Conservation (phyloP, 768 basidiomycete genomes). For the Lactifluus pinguis region DNA sequence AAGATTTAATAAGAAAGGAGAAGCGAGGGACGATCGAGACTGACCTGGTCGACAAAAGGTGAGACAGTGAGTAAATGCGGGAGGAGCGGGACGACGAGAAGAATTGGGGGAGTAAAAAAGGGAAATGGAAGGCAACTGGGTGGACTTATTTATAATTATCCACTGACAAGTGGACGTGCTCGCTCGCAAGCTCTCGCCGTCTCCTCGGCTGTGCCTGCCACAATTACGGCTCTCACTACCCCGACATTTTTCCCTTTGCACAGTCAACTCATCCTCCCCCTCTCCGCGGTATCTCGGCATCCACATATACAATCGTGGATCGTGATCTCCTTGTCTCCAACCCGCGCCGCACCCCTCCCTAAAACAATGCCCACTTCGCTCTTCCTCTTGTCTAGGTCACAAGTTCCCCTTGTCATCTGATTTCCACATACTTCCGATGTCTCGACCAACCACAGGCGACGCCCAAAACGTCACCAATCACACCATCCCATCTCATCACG, state of each 20-base stretch:
- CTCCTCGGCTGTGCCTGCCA: conserved; percentile 14
- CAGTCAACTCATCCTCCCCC: background rate
- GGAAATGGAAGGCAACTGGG: conserved; percentile 13
- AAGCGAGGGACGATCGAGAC: background rate
- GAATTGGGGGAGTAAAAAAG: conserved; percentile 17
- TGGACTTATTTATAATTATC: conserved; percentile 10
- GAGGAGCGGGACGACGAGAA: conserved; percentile 8
- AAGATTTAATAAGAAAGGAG: conserved; percentile 10
- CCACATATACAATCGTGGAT: conserved; percentile 5
- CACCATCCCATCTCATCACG: conserved; percentile 10
- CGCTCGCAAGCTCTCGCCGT: background rate
- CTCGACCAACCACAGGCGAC: conserved; percentile 3
- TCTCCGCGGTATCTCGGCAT: conserved; percentile 16
- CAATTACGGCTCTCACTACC: background rate
- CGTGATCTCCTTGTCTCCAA: conserved; percentile 1
- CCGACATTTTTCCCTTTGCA: conserved; percentile 9
- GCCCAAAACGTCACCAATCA: conserved; percentile 16
- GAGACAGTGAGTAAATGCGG: conserved; percentile 4
- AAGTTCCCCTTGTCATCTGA: conserved; percentile 14
- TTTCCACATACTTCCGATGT: conserved; percentile 7
- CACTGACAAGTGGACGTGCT: background rate
- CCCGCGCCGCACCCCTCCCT: background rate
- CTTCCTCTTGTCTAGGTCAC: conserved; percentile 6
- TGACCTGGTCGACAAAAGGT: conserved; percentile 8
- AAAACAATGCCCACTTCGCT: background rate